These are phyloP conservation scores for Talaromyces stipitatus DNA, from an alignment of 495 filamentous ascomycete genomes.

Conservation along the genomic window DNA sequence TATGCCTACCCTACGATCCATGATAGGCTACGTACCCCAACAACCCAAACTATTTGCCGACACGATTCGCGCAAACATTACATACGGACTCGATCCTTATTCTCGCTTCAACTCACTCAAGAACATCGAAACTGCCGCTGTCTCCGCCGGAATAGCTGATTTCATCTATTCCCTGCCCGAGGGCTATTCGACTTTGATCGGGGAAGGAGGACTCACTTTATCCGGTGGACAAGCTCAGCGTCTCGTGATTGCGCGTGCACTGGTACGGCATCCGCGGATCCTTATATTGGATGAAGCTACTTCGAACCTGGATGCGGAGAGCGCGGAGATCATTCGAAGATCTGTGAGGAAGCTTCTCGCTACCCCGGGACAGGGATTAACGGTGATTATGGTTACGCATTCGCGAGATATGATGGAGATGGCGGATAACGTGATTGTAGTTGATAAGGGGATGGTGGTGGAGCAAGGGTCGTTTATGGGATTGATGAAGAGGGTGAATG, in stretches of 20 bases:
- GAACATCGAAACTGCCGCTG: conserved; percentile 52
- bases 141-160: conserved; percentile 66
- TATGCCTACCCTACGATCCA: conserved; percentile 54
- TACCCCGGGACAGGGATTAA: conserved; percentile 25
- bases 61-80: conserved; percentile 69
- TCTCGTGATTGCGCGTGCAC: conserved; percentile 72
- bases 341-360: conserved; percentile 50
- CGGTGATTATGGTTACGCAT: conserved; percentile 70
- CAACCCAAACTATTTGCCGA: conserved; percentile 67
- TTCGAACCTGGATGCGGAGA: conserved; percentile 64
- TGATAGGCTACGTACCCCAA: conserved; percentile 73
- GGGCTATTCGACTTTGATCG: conserved; percentile 70
- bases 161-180: conserved; percentile 66
- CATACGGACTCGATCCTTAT: conserved; percentile 55
- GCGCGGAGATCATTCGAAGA: conserved; percentile 56
- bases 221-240: conserved; percentile 84
- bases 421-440: conserved; percentile 59
- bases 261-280: conserved; percentile 60
- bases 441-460: conserved; percentile 60
- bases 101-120: conserved; percentile 24
- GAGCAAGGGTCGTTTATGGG: conserved; percentile 57
- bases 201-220: conserved; percentile 66
- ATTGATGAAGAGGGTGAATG: conserved; percentile 32
- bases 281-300: conserved; percentile 88
- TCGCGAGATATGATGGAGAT: conserved; percentile 74